phyloP scores from a whole-genome alignment of 2,329 filamentous ascomycete genomes.

The Alternaria rosae region DNA sequence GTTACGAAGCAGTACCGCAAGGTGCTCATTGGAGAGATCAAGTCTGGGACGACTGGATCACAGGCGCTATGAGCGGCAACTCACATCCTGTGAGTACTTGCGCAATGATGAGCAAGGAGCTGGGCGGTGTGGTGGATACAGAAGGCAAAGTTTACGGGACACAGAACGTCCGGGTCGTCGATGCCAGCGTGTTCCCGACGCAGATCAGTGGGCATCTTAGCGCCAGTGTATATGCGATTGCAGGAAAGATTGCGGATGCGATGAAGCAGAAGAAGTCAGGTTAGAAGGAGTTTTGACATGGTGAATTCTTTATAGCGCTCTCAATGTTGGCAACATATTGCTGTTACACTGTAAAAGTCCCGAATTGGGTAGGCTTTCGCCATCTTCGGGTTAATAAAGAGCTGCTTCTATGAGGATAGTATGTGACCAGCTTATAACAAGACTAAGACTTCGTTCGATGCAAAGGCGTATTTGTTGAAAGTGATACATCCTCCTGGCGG shows the following conservation, averaged over 20 bases:
- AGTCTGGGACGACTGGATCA: slow-evolving; percentile 36
- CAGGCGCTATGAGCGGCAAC: slow-evolving; percentile 30
- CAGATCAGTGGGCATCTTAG: slow-evolving; percentile 48
- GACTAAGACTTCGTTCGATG: neutral
- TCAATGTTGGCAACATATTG: neutral
- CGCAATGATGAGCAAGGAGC: slow-evolving; percentile 43
- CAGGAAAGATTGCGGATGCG: slow-evolving; percentile 43
- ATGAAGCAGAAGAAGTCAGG: slow-evolving; percentile 14
- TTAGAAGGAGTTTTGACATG: neutral
- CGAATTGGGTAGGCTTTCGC: neutral
- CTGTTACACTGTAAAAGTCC: neutral
- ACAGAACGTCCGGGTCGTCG: slow-evolving; percentile 46
- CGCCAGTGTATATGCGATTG: slow-evolving; percentile 49
- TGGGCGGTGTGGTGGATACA: slow-evolving; percentile 46
- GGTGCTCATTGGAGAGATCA: slow-evolving; percentile 23
- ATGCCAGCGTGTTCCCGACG: slow-evolving; percentile 48
- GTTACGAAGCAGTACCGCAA: slow-evolving; percentile 29
- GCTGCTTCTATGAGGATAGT: neutral
- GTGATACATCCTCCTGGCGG: neutral
- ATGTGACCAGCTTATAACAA: neutral
- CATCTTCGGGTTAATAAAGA: neutral
- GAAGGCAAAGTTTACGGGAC: slow-evolving; percentile 46
- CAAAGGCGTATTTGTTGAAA: neutral
- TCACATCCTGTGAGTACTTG: slow-evolving; percentile 45
- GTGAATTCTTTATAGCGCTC: neutral